Base-by-base conservation (phyloP, 2,329 filamentous ascomycete species). In the Aureobasidium namibiae region DNA sequence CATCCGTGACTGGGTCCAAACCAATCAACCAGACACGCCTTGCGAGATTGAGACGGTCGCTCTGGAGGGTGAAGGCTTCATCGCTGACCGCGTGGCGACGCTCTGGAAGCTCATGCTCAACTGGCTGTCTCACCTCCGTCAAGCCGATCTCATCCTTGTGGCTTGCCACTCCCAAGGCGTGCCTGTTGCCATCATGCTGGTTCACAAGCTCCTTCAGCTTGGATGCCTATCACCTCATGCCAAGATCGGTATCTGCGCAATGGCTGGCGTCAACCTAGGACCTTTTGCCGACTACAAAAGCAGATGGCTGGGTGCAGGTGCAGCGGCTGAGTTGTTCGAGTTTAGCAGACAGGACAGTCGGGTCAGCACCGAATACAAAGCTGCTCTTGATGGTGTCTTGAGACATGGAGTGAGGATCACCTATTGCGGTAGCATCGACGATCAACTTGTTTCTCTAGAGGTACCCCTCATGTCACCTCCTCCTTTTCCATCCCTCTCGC, bases 151-250 rank as follows among this genome's bases (percentile, higher is more conserved):
- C 62, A 86, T 99, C 42, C 74, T 99, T 39, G 77, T 99, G n/a
- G 90, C 90, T 2, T 96, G 91, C 61, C 94, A 99, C 72, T 95
- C 90, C 2, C 94, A 99, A 72, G 94, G 94, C 23, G 94, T 97
- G 0, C 94, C 94, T 0, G 94, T 99, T 0, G 87, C 89, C 6
- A 82, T 96, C 61, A 96, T 96, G 85, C 79, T 99, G 3, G 80
- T 97, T 5, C 90, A 92, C 5, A 96, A 96, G 72, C 79, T 99
- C 42, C 92, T 99, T 57, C 88, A 94, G 56, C 85, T 96, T 61
- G 92, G 92, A 1, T 89, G 94, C 64, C 82, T 97, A 31, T 86
- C 84, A 14, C 82, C 82, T 41, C 60, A 69, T 14, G 82, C 88
- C 6, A 86, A 85, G 56, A 86, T 99, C 46, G 92, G 92, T 2